Conservation (phyloP, 352 stramenopile genomes). For the Globisporangium solare region DNA sequence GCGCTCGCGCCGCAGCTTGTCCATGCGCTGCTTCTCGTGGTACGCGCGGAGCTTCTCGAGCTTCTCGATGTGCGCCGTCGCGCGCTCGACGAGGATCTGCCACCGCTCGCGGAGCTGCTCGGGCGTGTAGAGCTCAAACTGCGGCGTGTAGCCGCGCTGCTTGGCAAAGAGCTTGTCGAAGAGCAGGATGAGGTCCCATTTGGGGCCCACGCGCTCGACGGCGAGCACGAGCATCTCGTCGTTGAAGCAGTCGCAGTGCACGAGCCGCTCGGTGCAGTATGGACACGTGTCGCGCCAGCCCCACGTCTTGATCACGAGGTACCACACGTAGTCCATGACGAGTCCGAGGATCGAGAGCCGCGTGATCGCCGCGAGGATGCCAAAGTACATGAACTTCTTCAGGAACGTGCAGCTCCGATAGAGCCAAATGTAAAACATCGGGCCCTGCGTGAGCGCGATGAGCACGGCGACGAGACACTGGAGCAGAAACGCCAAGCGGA, state of each 20-base stretch:
- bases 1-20: constrained; percentile 22
- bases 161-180: constrained; percentile 48
- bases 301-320: constrained; percentile 48
- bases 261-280: constrained; percentile 58
- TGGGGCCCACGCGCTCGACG: constrained; percentile 51
- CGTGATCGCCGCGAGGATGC: constrained; percentile 42
- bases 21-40: constrained; percentile 40
- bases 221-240: constrained; percentile 58
- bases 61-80: constrained; percentile 50
- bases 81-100: constrained; percentile 45
- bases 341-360: constrained; percentile 54
- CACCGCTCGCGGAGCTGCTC: constrained; percentile 59
- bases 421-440: constrained; percentile 68
- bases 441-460: constrained; percentile 41
- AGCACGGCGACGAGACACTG: constrained; percentile 50
- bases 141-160: constrained; percentile 32
- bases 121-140: constrained; percentile 50
- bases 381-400: constrained; percentile 67
- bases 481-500: constrained; percentile 48
- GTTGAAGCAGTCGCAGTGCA: constrained; percentile 67
- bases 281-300: constrained; percentile 60
- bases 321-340: constrained; percentile 47
- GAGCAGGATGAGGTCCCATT: constrained; percentile 61
- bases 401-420: constrained; percentile 58
- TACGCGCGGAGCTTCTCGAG: constrained; percentile 53